phyloP scores from a whole-genome alignment of 1,139 yeast species.

The Pichiaceae sp. region DNA sequence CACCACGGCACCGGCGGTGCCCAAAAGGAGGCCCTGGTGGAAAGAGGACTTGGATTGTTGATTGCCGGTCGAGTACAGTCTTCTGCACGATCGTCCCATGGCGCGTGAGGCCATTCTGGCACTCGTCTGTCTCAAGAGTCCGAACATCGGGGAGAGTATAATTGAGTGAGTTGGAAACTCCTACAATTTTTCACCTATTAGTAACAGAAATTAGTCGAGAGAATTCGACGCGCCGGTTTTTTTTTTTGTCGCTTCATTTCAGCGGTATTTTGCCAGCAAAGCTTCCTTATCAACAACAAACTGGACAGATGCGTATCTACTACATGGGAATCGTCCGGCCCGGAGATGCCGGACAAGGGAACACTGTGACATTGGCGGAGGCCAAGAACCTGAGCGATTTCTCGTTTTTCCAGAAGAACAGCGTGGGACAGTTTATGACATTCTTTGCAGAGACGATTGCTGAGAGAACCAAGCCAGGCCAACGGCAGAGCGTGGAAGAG shows the following conservation, averaged over 20 bases:
- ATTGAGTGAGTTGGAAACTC: no score
- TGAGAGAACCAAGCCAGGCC: conserved; percentile 79
- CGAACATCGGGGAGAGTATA: not conserved
- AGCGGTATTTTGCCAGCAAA: no score
- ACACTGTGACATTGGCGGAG: conserved; percentile 68
- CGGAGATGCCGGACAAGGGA: conserved; percentile 30
- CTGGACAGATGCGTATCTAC: conserved; percentile 67
- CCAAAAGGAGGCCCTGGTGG: not conserved
- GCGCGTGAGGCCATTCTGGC: not conserved
- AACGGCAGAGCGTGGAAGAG: conserved; percentile 92
- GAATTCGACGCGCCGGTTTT: no score
- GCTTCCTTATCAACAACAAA: no score
- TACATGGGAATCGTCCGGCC: conserved; percentile 81
- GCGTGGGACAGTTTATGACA: conserved; percentile 84
- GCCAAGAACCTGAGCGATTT: conserved; percentile 81
- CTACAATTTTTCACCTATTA: no score
- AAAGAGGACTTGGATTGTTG: not conserved
- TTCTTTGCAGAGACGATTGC: conserved; percentile 90
- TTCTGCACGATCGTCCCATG: not conserved
- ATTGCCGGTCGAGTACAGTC: not conserved
- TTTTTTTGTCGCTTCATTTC: no score
- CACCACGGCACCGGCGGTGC: conserved; percentile 5
- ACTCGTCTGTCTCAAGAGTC: not conserved
- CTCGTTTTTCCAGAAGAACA: conserved; percentile 51
- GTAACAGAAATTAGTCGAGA: no score